Evolutionary conservation across 345 rosid species (phyloP).

Genomic region (Citrus reticulata): DNA sequence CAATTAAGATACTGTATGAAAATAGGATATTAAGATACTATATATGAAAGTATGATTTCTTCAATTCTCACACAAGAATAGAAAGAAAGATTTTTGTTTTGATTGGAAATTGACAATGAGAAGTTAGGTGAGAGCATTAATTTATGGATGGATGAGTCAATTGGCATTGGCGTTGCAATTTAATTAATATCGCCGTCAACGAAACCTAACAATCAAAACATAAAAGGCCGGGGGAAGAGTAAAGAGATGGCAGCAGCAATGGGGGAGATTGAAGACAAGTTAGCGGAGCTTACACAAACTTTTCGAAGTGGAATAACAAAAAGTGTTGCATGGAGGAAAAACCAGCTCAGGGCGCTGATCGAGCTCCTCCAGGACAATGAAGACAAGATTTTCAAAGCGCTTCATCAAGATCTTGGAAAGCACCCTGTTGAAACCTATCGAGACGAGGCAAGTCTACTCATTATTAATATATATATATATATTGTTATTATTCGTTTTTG

Average conservation of each 20-base stretch:
- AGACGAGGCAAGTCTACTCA: conserved; percentile 46
- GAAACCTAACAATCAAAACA: too few relatives aligned
- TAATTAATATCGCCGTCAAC: too few relatives aligned
- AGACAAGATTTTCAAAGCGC: conserved; percentile 39
- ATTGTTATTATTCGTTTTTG: neutral
- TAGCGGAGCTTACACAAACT: conserved; percentile 54
- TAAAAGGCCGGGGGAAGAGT: too few relatives aligned
- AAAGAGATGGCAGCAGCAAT: neutral
- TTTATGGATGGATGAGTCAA: neutral
- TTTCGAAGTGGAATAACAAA: conserved; percentile 56
- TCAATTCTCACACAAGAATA: too few relatives aligned
- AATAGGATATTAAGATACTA: too few relatives aligned
- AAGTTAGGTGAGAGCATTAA: neutral
- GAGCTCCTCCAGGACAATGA: conserved; percentile 60
- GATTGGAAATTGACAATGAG: too few relatives aligned
- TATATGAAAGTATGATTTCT: too few relatives aligned
- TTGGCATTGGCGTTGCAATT: too few relatives aligned
- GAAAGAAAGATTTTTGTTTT: too few relatives aligned
- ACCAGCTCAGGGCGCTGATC: conserved; percentile 52
- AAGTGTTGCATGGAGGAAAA: conserved; percentile 68
- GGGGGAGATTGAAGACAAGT: conserved; percentile 32
- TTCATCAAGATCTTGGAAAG: conserved; percentile 80
- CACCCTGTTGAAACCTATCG: conserved; percentile 69
- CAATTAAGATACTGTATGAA: too few relatives aligned
- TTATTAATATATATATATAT: too few relatives aligned